These are phyloP conservation scores for Penicillium expansum DNA, from an alignment of 2,329 filamentous ascomycete species.

Conservation along the genomic window DNA sequence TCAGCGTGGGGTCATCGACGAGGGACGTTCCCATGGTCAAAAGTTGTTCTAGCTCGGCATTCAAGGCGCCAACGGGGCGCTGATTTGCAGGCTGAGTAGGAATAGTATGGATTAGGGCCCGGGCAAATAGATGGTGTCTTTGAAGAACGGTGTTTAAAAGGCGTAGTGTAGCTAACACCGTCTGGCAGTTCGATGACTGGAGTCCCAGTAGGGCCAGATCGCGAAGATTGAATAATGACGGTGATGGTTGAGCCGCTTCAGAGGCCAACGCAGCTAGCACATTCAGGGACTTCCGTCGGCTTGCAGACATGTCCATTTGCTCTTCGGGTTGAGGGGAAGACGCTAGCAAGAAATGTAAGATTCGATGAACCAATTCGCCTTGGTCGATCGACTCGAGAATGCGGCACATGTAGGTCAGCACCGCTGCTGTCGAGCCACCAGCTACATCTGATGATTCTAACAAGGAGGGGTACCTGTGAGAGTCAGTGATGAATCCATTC, in stretches of 20 bases:
- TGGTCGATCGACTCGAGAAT: conserved; percentile 91
- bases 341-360: conserved; percentile 86
- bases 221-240: conserved; percentile 86
- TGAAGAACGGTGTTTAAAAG: conserved; percentile 81
- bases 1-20: conserved; percentile 37
- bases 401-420: conserved; percentile 85
- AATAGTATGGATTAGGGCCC: conserved; percentile 60
- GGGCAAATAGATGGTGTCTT: conserved; percentile 82
- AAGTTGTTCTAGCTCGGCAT: conserved; percentile 41
- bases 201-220: conserved; percentile 86
- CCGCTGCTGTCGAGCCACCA: conserved; percentile 92
- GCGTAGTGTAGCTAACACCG: conserved; percentile 83
- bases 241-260: conserved; percentile 72
- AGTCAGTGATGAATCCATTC: conserved; percentile 3
- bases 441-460: conserved; percentile 96
- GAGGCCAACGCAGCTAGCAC: conserved; percentile 75
- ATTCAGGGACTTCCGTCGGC: conserved; percentile 85
- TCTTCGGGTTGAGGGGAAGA: conserved; percentile 61
- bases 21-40: conserved; percentile 39
- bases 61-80: conserved; percentile 40
- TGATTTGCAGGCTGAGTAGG: conserved; percentile 35
- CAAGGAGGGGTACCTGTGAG: conserved; percentile 78
- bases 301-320: conserved; percentile 56
- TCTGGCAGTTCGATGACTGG: conserved; percentile 80
- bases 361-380: conserved; percentile 89